Evolutionary conservation across 805 yeast genomes (phyloP).

Genomic region (Wickerhamiella azyma): DNA sequence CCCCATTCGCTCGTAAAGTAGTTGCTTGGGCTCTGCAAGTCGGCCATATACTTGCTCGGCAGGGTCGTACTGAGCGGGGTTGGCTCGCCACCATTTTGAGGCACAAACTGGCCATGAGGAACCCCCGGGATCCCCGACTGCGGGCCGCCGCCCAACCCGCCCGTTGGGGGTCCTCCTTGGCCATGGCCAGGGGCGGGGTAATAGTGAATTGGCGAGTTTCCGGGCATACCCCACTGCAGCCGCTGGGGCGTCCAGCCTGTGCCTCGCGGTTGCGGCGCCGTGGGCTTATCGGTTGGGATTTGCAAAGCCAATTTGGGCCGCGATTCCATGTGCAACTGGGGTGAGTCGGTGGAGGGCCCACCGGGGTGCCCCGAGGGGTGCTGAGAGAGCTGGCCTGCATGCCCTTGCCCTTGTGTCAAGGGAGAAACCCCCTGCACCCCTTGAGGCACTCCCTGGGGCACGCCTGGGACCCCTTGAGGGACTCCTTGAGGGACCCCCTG

Average conservation of each 20-base stretch:
- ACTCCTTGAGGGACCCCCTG: background rate
- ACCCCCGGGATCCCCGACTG: conserved; percentile 3
- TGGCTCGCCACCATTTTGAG: conserved; percentile 35
- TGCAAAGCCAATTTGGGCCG: conserved; percentile 29
- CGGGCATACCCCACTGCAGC: background rate
- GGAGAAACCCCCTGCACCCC: background rate
- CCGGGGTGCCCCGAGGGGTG: too few species aligned
- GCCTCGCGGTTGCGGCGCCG: background rate
- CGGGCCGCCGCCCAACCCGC: background rate
- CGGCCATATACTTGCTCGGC: conserved; percentile 59
- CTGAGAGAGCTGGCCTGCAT: too few species aligned
- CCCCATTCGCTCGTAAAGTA: conserved; percentile 53
- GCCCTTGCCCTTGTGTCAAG: too few species aligned
- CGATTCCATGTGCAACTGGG: background rate
- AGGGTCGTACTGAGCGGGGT: conserved; percentile 56
- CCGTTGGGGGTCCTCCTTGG: background rate
- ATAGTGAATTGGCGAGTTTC: conserved; percentile 4
- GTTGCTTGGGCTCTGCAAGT: conserved; percentile 69
- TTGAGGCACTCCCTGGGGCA: background rate
- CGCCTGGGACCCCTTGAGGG: background rate
- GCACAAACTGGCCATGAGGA: background rate
- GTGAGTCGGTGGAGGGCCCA: background rate
- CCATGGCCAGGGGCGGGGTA: background rate
- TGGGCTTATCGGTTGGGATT: conserved; percentile 19
- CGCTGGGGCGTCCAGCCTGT: conserved; percentile 1